Evolutionary conservation across 176 grass and related monocot species (phyloP).

Genomic region (Triticum urartu): DNA sequence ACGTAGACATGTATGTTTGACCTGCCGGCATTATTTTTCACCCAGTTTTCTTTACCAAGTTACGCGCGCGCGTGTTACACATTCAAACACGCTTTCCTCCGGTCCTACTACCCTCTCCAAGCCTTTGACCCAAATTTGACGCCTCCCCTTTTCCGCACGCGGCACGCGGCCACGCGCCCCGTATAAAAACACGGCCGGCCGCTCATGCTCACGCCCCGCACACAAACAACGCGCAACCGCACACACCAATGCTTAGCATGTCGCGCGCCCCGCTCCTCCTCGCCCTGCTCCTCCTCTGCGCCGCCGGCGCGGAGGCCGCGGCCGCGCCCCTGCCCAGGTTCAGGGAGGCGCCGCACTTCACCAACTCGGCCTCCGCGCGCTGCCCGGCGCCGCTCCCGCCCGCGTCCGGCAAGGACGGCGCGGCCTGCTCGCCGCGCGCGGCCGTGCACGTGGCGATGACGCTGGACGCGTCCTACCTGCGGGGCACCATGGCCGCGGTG

Average conservation of each 20-base stretch:
- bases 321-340: slow-evolving; percentile 27
- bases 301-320: not conserved
- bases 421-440: slow-evolving; percentile 49
- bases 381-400: slow-evolving; percentile 36
- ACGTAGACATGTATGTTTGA: not conserved
- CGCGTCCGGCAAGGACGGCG: not conserved
- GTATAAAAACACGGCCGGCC: slow-evolving; percentile 21
- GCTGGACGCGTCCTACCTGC: slow-evolving; percentile 74
- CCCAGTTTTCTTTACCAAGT: not conserved
- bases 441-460: slow-evolving; percentile 91
- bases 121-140: slow-evolving; percentile 46
- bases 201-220: not conserved
- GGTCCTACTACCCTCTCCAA: not conserved
- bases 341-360: slow-evolving; percentile 45
- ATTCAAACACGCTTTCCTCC: slow-evolving; percentile 17
- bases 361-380: slow-evolving; percentile 41
- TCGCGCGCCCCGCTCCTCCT: not conserved
- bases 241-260: not conserved
- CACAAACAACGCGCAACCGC: not conserved
- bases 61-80: not conserved
- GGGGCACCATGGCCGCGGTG: slow-evolving; percentile 74
- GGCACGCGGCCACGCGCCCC: not conserved
- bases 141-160: not conserved
- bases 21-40: not conserved
- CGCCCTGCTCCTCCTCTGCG: slow-evolving; percentile 12